Evolutionary conservation across 352 stramenopile genomes (phyloP).

Genomic region (Pythium brassicae): DNA sequence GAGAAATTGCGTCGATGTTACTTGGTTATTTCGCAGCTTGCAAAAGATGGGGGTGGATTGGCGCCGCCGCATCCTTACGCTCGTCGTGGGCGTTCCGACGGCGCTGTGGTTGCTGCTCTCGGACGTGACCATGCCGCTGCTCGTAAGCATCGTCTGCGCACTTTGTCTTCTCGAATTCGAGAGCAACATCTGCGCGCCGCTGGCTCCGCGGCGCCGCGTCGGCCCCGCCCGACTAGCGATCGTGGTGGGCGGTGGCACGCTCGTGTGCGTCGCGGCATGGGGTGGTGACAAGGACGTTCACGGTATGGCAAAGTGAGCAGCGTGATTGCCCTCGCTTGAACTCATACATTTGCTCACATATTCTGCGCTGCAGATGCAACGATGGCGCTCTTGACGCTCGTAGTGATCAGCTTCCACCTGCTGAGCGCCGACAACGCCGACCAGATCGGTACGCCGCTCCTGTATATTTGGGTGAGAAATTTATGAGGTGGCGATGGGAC

Average conservation of each 20-base stretch:
- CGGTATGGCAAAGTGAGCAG: slow-evolving; percentile 11
- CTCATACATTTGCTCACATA: neutral
- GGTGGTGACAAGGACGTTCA: slow-evolving; percentile 27
- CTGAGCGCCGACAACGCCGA: slow-evolving; percentile 25
- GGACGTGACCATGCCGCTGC: slow-evolving; percentile 39
- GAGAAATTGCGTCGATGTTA: too few species aligned
- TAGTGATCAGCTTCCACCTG: slow-evolving; percentile 36
- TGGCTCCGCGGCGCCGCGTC: slow-evolving; percentile 16
- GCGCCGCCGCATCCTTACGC: slow-evolving; percentile 47
- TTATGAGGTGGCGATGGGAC: neutral
- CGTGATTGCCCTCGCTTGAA: neutral
- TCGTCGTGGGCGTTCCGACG: slow-evolving; percentile 50
- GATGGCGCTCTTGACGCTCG: slow-evolving; percentile 21
- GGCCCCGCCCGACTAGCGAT: slow-evolving; percentile 19
- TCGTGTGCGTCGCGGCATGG: slow-evolving; percentile 32
- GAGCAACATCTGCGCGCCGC: slow-evolving; percentile 36
- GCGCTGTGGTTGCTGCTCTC: slow-evolving; percentile 51
- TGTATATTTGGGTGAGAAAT: neutral
- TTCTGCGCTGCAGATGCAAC: slow-evolving; percentile 29
- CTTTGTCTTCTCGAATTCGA: slow-evolving; percentile 60
- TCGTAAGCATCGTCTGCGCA: slow-evolving; percentile 43
- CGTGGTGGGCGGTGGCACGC: slow-evolving; percentile 18
- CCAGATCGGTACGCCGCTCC: slow-evolving; percentile 29
- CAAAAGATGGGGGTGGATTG: slow-evolving; percentile 48
- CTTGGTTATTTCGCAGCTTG: too few species aligned